phyloP scores from a whole-genome alignment of 768 basidiomycete genomes.

The Lentinula detonsa region DNA sequence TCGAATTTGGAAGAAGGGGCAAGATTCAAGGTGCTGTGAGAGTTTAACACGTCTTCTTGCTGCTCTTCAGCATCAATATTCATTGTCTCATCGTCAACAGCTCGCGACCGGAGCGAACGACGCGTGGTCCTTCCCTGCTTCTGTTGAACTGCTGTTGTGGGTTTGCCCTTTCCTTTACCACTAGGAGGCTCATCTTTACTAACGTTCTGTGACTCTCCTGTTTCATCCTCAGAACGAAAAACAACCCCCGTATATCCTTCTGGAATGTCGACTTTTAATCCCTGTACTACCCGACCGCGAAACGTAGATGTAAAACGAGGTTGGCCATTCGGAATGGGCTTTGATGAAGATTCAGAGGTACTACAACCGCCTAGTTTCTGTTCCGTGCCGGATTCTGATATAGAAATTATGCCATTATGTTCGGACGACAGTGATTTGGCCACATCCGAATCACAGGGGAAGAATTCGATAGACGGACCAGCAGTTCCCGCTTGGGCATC shows the following conservation, averaged over 20 bases:
- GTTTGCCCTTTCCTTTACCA: slow-evolving; percentile 10
- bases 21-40: slow-evolving; percentile 12
- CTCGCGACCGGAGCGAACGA: slow-evolving; percentile 14
- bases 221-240: slow-evolving; percentile 27
- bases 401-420: neutral
- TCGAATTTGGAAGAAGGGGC: slow-evolving; percentile 50
- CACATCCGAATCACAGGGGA: neutral
- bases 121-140: slow-evolving; percentile 15
- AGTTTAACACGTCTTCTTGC: slow-evolving; percentile 20
- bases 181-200: slow-evolving; percentile 10
- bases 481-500: slow-evolving; percentile 1
- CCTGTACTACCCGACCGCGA: slow-evolving; percentile 70
- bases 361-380: neutral
- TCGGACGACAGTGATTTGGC: neutral
- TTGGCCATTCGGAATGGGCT: neutral
- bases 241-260: slow-evolving; percentile 65
- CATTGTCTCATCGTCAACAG: slow-evolving; percentile 15
- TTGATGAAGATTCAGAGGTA: slow-evolving; percentile 4
- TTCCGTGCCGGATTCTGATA: neutral
- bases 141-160: neutral
- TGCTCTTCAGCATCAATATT: slow-evolving; percentile 22
- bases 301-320: slow-evolving; percentile 58
- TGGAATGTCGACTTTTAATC: slow-evolving; percentile 55
- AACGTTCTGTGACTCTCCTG: slow-evolving; percentile 9
- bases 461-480: neutral